phyloP scores from a whole-genome alignment of 2,329 filamentous ascomycete genomes.

The Apiospora malaysiana region DNA sequence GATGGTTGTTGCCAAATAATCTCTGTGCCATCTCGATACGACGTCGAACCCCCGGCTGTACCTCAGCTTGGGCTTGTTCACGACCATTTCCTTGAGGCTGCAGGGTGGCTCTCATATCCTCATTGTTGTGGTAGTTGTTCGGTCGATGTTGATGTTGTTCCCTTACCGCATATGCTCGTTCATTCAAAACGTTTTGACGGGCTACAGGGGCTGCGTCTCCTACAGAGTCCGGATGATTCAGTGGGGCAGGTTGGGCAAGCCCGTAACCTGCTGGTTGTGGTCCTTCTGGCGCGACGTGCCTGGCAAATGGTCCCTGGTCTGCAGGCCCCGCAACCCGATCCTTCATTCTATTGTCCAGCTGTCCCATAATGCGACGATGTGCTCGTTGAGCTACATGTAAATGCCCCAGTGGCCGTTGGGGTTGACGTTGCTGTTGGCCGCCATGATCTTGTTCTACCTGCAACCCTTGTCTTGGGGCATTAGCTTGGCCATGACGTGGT shows the following conservation, averaged over 20 bases:
- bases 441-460: background rate
- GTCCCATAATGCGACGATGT: background rate
- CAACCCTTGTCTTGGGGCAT: background rate
- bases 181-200: background rate
- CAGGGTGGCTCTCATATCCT: background rate
- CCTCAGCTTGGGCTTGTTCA: constrained; percentile 7
- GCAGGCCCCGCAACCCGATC: background rate
- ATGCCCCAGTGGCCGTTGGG: background rate
- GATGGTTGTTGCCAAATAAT: background rate
- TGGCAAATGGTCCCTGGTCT: background rate
- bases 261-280: background rate
- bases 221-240: no score
- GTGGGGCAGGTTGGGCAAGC: background rate
- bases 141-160: background rate
- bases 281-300: background rate
- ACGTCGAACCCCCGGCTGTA: background rate
- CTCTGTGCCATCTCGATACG: background rate
- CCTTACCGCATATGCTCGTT: background rate
- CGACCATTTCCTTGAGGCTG: background rate
- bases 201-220: background rate
- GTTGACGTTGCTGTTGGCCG: background rate
- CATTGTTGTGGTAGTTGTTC: background rate
- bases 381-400: background rate
- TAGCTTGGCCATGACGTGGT: background rate
- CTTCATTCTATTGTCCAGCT: background rate